Conservation (phyloP, 495 filamentous ascomycete species). For the Aspergillus heteromorphus region DNA sequence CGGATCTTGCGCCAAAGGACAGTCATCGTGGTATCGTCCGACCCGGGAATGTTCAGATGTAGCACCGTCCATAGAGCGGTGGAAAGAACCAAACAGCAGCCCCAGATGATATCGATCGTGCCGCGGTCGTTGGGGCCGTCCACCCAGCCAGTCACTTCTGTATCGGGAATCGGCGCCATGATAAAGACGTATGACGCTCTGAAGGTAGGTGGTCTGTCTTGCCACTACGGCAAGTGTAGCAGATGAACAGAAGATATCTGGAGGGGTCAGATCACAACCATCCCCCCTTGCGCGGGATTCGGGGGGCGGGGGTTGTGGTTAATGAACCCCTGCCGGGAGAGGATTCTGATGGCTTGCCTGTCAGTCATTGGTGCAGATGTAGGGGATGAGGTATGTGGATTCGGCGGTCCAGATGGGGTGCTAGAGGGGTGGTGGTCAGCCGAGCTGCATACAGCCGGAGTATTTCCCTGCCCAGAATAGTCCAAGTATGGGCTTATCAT, state of each 20-base stretch:
- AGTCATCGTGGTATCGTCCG: not conserved
- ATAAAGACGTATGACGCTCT: not conserved
- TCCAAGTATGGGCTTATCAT: not conserved
- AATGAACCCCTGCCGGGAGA: not conserved
- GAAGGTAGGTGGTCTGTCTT: not conserved
- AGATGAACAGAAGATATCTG: not conserved
- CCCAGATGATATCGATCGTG: constrained; percentile 9
- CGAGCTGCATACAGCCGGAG: not conserved
- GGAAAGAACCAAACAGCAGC: constrained; percentile 1
- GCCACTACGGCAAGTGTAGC: not conserved
- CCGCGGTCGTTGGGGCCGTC: not conserved
- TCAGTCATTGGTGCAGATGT: not conserved
- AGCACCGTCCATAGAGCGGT: constrained; percentile 6
- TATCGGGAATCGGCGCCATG: not conserved
- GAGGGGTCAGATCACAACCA: not conserved
- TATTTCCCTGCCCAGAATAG: not conserved
- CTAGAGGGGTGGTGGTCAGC: not conserved
- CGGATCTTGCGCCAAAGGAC: not conserved
- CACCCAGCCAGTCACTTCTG: not conserved
- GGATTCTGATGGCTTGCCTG: not conserved
- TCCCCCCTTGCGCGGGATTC: not conserved
- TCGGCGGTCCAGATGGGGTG: not conserved
- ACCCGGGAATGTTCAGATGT: not conserved
- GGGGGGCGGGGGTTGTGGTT: not conserved
- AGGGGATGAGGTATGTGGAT: not conserved